These are phyloP conservation scores for Aspergillus steynii DNA, from an alignment of 495 filamentous ascomycete genomes.

Conservation along the genomic window DNA sequence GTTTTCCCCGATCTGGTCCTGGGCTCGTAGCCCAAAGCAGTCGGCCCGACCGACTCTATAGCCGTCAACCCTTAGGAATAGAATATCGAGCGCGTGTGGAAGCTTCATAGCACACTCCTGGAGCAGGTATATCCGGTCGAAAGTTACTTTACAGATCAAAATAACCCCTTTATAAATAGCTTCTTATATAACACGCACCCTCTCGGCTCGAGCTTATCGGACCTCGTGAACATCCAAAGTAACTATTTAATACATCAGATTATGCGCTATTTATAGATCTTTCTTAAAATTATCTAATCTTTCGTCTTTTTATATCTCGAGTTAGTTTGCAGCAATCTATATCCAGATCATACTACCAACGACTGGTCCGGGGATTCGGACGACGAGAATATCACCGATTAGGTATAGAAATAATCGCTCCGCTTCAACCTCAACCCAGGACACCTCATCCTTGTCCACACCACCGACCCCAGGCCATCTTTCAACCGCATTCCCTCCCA, in stretches of 20 bases:
- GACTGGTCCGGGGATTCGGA: not conserved
- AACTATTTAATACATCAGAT: slow-evolving; percentile 3
- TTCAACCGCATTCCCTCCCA: too few relatives aligned
- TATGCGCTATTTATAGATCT: slow-evolving; percentile 2
- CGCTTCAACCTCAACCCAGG: too few relatives aligned
- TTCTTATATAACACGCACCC: not conserved
- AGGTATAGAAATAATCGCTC: too few relatives aligned
- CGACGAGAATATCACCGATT: not conserved
- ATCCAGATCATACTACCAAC: not conserved
- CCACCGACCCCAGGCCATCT: too few relatives aligned
- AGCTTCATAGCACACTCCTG: slow-evolving; percentile 2
- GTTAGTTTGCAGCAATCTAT: not conserved
- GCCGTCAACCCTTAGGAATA: slow-evolving; percentile 7
- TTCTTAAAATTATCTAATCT: slow-evolving; percentile 6
- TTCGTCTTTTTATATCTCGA: slow-evolving; percentile 2
- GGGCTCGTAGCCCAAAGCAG: slow-evolving; percentile 3
- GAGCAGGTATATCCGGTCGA: slow-evolving; percentile 3
- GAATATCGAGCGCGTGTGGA: slow-evolving; percentile 5
- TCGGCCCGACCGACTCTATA: not conserved
- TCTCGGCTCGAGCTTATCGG: not conserved
- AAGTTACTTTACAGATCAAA: too few relatives aligned
- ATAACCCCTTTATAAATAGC: not conserved
- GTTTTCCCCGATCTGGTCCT: slow-evolving; percentile 4
- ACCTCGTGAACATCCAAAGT: not conserved
- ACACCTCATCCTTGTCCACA: too few relatives aligned